Percentiles rank a stretch among this genome's conserved stretches.
Evolutionary conservation across 805 yeast genomes (phyloP).

Genomic region (Candida ascalaphidarum): DNA sequence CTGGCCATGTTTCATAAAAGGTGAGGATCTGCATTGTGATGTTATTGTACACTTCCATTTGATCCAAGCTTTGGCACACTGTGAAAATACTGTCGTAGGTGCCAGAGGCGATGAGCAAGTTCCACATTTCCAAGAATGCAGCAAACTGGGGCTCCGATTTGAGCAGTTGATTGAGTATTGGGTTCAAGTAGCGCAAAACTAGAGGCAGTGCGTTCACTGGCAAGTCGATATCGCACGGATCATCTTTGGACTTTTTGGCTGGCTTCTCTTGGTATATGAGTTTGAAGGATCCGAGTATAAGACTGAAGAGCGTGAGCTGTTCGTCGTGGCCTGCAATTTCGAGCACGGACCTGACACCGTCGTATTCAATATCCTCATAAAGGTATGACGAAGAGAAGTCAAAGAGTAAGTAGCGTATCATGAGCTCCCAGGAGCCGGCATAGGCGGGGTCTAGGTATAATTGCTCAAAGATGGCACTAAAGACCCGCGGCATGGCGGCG

Average conservation of each 20-base stretch:
- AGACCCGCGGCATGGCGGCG: slow-evolving; percentile 1
- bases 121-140: slow-evolving; percentile 19
- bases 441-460: slow-evolving; percentile 26
- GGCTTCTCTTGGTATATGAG: slow-evolving; percentile 17
- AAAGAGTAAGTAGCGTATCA: slow-evolving; percentile 32
- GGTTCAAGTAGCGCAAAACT: slow-evolving; percentile 15
- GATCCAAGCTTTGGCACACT: slow-evolving; percentile 15
- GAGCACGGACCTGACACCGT: slow-evolving; percentile 19
- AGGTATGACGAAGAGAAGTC: slow-evolving; percentile 26
- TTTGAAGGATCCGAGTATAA: slow-evolving; percentile 33
- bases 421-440: slow-evolving; percentile 24
- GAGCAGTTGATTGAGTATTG: slow-evolving; percentile 13
- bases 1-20: no score
- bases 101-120: slow-evolving; percentile 9
- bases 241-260: slow-evolving; percentile 8
- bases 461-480: slow-evolving; percentile 16
- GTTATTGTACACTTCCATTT: slow-evolving; percentile 16
- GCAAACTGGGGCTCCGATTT: slow-evolving; percentile 9
- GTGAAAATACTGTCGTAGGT: slow-evolving; percentile 11
- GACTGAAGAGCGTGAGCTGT: slow-evolving; percentile 18
- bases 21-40: slow-evolving; percentile 15
- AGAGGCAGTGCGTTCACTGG: slow-evolving; percentile 9
- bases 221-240: slow-evolving; percentile 4
- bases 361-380: slow-evolving; percentile 4
- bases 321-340: slow-evolving; percentile 15